Evolutionary conservation across 1,284 basidiomycete genomes (phyloP), one percentile per base, ranked within the genome.

Genomic region (Ceratobasidium sp.): DNA sequence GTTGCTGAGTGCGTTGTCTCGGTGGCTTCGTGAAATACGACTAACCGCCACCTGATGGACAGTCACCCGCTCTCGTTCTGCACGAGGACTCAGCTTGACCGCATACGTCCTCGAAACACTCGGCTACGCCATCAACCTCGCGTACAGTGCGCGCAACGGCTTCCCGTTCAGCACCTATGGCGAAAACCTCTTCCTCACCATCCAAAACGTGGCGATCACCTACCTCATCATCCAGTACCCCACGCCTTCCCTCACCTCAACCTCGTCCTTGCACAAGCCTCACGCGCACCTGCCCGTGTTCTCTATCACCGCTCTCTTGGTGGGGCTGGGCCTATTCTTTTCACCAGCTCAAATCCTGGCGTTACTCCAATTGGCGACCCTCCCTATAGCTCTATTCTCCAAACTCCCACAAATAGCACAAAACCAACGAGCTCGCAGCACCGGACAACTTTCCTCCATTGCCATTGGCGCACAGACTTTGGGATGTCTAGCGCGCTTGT

Each of bases 81-180:
- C 95, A 0, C 85, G 91, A 46, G 96, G 96, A 2, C 87, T 98
- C 51, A 95, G 92, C 1, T 83, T 96, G 2, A 85, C 90, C 0
- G 90, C 92, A 19, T 95, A 94, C 83, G 83, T 92, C 77, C 88
- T 95, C 27, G 95, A 97, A 80, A 96, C 94, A 0, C 84, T 93
- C 19, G 87, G 93, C 0, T 97, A 96, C 80, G 92, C 91, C 49
- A 94, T 98, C 80, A 94, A 90, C 0, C 86, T 94, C 49, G 88
- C 88, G n/a, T 98, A 98, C 83, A 92, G 94, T 2, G 89, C 89
- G 76, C 86, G 94, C 49, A 91, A 92, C 80, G 82, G 85, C 27
- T 96, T 96, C 81, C 95, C 96, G 0, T 96, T 98, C 85, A 95
- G 93, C 46, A 98, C 96, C 0, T 98, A 98, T 78, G 96, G 96